Base-by-base conservation (phyloP, 2,329 filamentous ascomycete species). In the Calonectria ilicicola region DNA sequence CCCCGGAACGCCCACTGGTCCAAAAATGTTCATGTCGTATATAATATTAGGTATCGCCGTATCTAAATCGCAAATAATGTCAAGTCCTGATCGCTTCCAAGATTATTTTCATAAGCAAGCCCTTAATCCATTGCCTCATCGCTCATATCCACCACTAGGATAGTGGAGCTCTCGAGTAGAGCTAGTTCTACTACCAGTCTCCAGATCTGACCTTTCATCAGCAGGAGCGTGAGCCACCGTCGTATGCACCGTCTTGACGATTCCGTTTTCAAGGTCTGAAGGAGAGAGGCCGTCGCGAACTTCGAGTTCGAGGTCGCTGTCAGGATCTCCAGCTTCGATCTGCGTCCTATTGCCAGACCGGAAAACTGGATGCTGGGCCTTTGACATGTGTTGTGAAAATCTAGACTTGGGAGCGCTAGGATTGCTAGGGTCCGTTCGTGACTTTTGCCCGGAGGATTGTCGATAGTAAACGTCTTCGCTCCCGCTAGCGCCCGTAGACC, bases 181-280 rank as follows among this genome's bases (percentile, higher is more conserved):
- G 17, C 76, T 78, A 0, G 72, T 72, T 6, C 38, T 38, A 15
- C 78, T 79, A 0, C 74, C 47, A 0, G 75, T 42, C 67, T 73
- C 70, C 2, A 60, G 51, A 19, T 51, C 69, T 32, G 74, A 51
- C 2, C 21, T 62, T 0, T 60, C n/a, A 0, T 66, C 67, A 2
- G 32, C 69, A 0, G 74, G 67, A 1, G 58, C 47, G 5, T 44
- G 73, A 5, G 64, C 63, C n/a, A 80, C 73, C 0, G 67, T 78
- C 0, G 78, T 80, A 15, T 78, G 69, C 0, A 77, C 72, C 0
- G 78, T 79, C 14, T 72, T 80, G 0, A 76, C 7, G 2, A 80
- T 79, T 0, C 72, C 76, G 6, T 27, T 70, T 1, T 51, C 47
- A 6, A 56, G 4, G 23, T 46, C 53, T 3, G 38, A 32, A 6